Evolutionary conservation across 2,329 filamentous ascomycete genomes (phyloP).

Genomic region (Clonostachys solani): DNA sequence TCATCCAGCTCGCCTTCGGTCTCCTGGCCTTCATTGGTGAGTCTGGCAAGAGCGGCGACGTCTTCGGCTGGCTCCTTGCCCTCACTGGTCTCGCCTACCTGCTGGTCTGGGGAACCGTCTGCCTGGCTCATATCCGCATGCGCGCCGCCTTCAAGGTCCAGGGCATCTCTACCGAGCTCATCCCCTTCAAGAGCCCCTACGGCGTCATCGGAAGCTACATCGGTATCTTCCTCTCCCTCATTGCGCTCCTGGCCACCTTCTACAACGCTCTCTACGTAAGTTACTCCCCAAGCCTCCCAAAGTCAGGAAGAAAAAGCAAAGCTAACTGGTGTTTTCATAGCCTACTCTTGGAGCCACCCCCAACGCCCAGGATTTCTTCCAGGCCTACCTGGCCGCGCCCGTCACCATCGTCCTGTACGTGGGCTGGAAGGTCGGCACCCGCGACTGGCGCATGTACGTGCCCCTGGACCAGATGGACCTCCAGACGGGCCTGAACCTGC

Average conservation of each 20-base stretch:
- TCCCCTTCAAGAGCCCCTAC: slow-evolving; percentile 48
- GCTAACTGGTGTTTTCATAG: too few species aligned
- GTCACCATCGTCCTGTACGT: slow-evolving; percentile 53
- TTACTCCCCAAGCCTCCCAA: too few species aligned
- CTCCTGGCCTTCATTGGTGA: slow-evolving; percentile 41
- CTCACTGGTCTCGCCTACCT: slow-evolving; percentile 61
- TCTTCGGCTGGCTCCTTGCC: slow-evolving; percentile 64
- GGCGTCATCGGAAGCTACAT: neutral
- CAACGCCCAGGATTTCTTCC: slow-evolving; percentile 38
- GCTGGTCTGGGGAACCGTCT: slow-evolving; percentile 68
- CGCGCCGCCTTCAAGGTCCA: slow-evolving; percentile 57
- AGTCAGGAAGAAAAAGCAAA: too few species aligned
- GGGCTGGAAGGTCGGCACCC: too few species aligned
- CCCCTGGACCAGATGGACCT: too few species aligned
- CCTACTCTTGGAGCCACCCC: too few species aligned
- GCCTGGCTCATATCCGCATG: slow-evolving; percentile 66
- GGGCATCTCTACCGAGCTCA: slow-evolving; percentile 60
- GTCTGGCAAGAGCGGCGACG: slow-evolving; percentile 37
- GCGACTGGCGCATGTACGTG: too few species aligned
- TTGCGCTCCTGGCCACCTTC: neutral
- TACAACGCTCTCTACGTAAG: neutral
- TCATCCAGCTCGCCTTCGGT: slow-evolving; percentile 41
- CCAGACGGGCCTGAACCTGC: too few species aligned
- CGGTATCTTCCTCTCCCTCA: neutral
- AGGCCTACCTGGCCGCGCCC: slow-evolving; percentile 48